These are phyloP conservation scores for Mycena pura DNA, from an alignment of 768 basidiomycete species.

Conservation along the genomic window DNA sequence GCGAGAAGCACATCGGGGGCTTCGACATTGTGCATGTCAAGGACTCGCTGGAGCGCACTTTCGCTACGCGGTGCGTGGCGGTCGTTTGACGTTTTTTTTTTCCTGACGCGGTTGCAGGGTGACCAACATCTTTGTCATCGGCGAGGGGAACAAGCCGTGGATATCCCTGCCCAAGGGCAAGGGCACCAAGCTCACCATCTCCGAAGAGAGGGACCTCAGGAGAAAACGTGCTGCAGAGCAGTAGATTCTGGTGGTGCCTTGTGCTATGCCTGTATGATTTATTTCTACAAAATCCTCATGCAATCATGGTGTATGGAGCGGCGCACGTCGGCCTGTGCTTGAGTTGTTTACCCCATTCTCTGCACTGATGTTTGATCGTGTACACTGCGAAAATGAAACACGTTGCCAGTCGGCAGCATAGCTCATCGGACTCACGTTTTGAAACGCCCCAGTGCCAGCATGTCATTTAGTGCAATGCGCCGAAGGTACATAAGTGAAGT, in stretches of 20 bases:
- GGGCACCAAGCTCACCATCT: conserved; percentile 96
- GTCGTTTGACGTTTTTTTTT: not conserved
- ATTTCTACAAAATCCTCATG: conserved; percentile 17
- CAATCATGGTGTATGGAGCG: conserved; percentile 16
- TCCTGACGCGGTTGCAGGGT: conserved; percentile 57
- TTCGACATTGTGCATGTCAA: conserved; percentile 99
- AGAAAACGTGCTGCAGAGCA: conserved; percentile 78
- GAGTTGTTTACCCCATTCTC: too few relatives aligned
- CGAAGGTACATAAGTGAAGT: too few relatives aligned
- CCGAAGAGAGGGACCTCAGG: conserved; percentile 93
- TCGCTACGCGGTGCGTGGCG: conserved; percentile 88
- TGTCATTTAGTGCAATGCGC: too few relatives aligned
- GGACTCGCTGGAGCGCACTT: conserved; percentile 93
- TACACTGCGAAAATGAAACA: too few relatives aligned
- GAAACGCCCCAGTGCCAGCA: too few relatives aligned
- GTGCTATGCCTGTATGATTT: conserved; percentile 22
- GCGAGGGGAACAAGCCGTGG: conserved; percentile 95
- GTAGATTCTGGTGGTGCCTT: conserved; percentile 6
- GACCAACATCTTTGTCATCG: conserved; percentile 97
- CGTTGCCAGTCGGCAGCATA: too few relatives aligned
- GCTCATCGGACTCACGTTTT: too few relatives aligned
- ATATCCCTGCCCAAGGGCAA: conserved; percentile 97
- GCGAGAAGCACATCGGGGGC: conserved; percentile 97
- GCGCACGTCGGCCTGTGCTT: too few relatives aligned
- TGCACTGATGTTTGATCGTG: too few relatives aligned